phyloP scores from a whole-genome alignment of 176 grass and related monocot genomes.

The Musa acuminata region DNA sequence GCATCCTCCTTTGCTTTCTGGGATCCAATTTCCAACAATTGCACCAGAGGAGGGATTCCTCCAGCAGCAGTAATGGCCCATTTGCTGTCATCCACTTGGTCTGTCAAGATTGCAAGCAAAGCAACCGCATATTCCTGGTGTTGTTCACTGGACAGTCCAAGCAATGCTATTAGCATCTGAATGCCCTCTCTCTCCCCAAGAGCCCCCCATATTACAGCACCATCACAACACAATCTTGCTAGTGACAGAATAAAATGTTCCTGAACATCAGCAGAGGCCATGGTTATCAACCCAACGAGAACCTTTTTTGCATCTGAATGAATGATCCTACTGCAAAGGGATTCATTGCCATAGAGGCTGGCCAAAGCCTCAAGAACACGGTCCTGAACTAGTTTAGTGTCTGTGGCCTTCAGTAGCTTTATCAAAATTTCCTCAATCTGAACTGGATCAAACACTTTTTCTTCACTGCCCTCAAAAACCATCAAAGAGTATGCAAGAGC shows the following conservation, averaged over 20 bases:
- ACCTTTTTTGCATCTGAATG: constrained; percentile 76
- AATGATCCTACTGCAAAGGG: constrained; percentile 41
- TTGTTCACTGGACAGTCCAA: constrained; percentile 91
- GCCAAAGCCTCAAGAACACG: constrained; percentile 89
- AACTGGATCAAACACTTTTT: constrained; percentile 69
- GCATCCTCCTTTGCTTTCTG: constrained; percentile 83
- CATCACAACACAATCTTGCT: constrained; percentile 56
- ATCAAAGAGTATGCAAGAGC: constrained; percentile 89
- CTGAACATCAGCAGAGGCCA: constrained; percentile 78
- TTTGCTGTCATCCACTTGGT: constrained; percentile 92
- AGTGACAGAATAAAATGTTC: constrained; percentile 62
- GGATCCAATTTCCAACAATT: constrained; percentile 81
- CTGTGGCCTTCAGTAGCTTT: constrained; percentile 53
- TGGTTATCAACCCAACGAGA: constrained; percentile 71
- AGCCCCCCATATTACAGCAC: constrained; percentile 66
- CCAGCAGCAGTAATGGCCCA: constrained; percentile 99
- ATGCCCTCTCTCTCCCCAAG: constrained; percentile 88
- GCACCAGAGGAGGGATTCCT: constrained; percentile 86
- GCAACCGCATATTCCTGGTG: constrained; percentile 94
- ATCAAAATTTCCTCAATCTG: constrained; percentile 73
- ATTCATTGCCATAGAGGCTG: constrained; percentile 65
- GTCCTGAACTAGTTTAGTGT: constrained; percentile 64
- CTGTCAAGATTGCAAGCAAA: constrained; percentile 76
- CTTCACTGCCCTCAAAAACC: constrained; percentile 72
- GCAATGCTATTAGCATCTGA: constrained; percentile 85